Conservation (phyloP, 179 eudicot species). For the Actinidia polygama region DNA sequence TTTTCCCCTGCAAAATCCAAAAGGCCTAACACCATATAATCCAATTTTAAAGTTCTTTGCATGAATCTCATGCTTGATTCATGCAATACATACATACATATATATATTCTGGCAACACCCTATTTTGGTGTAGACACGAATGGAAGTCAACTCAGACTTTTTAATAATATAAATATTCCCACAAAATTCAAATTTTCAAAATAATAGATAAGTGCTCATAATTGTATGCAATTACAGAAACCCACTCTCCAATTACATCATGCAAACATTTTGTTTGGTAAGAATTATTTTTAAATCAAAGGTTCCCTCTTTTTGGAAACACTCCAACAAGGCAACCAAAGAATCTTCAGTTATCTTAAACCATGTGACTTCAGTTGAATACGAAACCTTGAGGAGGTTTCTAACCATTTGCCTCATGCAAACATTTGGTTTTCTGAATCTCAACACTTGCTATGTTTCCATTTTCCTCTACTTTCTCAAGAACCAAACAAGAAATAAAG, state of each 20-base stretch:
- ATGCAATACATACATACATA: too few relatives aligned
- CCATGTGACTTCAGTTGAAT: too few relatives aligned
- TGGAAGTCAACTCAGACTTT: too few relatives aligned
- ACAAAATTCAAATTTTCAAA: not conserved
- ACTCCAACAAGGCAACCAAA: not conserved
- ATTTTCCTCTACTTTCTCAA: not conserved
- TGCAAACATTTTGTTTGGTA: conserved; percentile 8
- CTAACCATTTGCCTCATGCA: not conserved
- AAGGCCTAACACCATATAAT: too few relatives aligned
- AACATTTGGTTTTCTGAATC: not conserved
- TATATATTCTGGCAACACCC: too few relatives aligned
- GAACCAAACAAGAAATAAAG: not conserved
- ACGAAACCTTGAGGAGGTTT: too few relatives aligned
- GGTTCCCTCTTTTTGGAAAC: not conserved
- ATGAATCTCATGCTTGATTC: too few relatives aligned
- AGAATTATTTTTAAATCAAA: too few relatives aligned
- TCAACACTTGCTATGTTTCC: too few relatives aligned
- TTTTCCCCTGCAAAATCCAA: not conserved
- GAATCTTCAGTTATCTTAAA: not conserved
- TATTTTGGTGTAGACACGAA: too few relatives aligned
- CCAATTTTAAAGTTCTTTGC: too few relatives aligned
- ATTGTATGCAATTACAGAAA: not conserved
- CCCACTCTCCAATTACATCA: not conserved
- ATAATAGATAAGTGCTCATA: not conserved
- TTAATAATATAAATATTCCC: too few relatives aligned